Base-by-base conservation (phyloP, 2,329 filamentous ascomycete genomes). In the Apiospora arundinis region DNA sequence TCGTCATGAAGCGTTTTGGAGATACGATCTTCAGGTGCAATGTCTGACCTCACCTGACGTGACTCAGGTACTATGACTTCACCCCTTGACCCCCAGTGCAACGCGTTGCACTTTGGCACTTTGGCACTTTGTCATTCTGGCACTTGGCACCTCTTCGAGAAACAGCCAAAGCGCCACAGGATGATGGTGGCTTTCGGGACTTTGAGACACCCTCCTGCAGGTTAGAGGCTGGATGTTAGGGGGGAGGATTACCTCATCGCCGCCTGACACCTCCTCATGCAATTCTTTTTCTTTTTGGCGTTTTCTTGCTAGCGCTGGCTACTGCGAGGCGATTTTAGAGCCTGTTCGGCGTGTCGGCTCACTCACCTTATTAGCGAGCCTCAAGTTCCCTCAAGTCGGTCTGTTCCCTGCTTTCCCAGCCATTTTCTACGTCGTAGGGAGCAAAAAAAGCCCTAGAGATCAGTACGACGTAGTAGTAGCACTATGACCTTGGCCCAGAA, bases 211-310 rank as follows among this genome's bases (percentile, higher is more conserved):
- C 21, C 12, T 63, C 32, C 56, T 40, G 32, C 56, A 63, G 21
- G 56, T 40, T 40, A 14, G 16, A 21, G 52, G 28, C 11, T 60
- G 16, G 52, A 18, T 60, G 28, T 21, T 60, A 4, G 6, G 52
- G n/a, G 16, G 52, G 32, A 63, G 28, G 52, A 63, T 63, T 63
- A 63, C 56, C 56, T 63, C 56, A 63, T 63, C 56, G 21, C 32
- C 28, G 52, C 28, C 28, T 32, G 52, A 37, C 28, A 60, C 16
- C 25, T 32, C 49, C 49, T 56, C 25, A 18, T 18, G 25, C 49
- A 7, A 11, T 11, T 28, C 2, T 18, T 32, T 56, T 56, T 32
- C 25, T 32, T 56, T 32, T 56, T 56, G 25, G 49, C 25, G 25
- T 56, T 21, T 23, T 60, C 21, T 8, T 16, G 16, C 52, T 60